Percentiles rank a stretch among this genome's conserved stretches.
These are phyloP conservation scores for Capronia americana DNA, from an alignment of 2,329 filamentous ascomycete species.

Conservation along the genomic window DNA sequence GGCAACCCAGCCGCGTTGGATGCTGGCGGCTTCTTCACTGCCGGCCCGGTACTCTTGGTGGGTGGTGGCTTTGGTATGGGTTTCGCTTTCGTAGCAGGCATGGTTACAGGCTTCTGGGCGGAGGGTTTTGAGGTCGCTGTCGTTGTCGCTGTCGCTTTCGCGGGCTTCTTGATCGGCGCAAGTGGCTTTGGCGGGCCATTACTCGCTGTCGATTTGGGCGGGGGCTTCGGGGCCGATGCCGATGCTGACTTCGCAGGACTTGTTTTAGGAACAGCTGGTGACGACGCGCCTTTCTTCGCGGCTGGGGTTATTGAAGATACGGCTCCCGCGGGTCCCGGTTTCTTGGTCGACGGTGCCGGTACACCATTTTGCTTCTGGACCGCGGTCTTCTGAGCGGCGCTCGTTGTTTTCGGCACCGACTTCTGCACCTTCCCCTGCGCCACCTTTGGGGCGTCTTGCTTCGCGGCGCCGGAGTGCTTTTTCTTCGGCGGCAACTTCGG, in stretches of 20 bases:
- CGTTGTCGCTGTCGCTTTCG: neutral
- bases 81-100: neutral
- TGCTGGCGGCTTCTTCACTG: neutral
- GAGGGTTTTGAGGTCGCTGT: neutral
- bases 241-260: neutral
- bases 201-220: neutral
- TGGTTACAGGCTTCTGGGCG: neutral
- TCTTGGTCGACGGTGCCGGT: neutral
- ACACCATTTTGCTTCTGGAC: neutral
- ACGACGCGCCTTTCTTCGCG: neutral
- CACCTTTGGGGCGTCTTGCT: neutral
- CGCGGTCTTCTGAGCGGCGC: neutral
- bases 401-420: neutral
- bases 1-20: constrained; percentile 6
- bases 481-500: neutral
- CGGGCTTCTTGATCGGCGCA: neutral
- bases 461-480: neutral
- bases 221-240: neutral
- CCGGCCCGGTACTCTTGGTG: neutral
- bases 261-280: neutral
- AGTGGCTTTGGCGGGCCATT: neutral
- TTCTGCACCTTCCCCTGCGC: neutral
- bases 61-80: neutral
- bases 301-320: neutral
- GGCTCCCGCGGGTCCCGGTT: neutral